A percentile compares a stretch with the other conserved stretches of the same genome.
phyloP scores from a whole-genome alignment of 1,284 basidiomycete species.

The Rhodotorula sp. region DNA sequence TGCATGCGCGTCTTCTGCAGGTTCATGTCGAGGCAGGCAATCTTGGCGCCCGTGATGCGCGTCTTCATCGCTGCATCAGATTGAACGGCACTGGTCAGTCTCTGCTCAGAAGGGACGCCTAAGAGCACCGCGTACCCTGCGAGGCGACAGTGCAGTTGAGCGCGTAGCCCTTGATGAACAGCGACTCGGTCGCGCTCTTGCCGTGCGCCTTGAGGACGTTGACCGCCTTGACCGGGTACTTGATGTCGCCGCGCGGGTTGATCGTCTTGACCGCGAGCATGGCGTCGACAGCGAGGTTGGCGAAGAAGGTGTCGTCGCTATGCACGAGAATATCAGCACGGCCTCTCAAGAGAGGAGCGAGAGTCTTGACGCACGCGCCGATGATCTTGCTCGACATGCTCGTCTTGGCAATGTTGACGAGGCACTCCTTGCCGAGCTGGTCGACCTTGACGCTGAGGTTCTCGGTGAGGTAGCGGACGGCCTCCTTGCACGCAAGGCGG shows the following conservation, averaged over 20 bases:
- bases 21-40: constrained; percentile 98
- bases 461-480: constrained; percentile 97
- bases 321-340: neutral
- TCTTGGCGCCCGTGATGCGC: constrained; percentile 87
- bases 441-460: constrained; percentile 96
- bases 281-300: constrained; percentile 97
- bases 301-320: constrained; percentile 97
- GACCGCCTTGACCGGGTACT: constrained; percentile 99
- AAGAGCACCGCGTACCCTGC: constrained; percentile 68
- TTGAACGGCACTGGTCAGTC: neutral
- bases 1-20: constrained; percentile 98
- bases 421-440: constrained; percentile 80
- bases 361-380: constrained; percentile 69
- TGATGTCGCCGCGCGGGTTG: constrained; percentile 92
- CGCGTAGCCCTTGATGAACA: constrained; percentile 96
- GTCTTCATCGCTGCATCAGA: constrained; percentile 86
- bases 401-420: constrained; percentile 97
- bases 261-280: constrained; percentile 97
- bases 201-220: constrained; percentile 99
- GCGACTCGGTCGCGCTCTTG: constrained; percentile 88
- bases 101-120: neutral
- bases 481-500: constrained; percentile 93
- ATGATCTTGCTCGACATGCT: constrained; percentile 99
- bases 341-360: constrained; percentile 1
- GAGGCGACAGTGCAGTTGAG: constrained; percentile 98